Evolutionary conservation across 768 basidiomycete genomes (phyloP).

Genomic region (Pholiota molesta): DNA sequence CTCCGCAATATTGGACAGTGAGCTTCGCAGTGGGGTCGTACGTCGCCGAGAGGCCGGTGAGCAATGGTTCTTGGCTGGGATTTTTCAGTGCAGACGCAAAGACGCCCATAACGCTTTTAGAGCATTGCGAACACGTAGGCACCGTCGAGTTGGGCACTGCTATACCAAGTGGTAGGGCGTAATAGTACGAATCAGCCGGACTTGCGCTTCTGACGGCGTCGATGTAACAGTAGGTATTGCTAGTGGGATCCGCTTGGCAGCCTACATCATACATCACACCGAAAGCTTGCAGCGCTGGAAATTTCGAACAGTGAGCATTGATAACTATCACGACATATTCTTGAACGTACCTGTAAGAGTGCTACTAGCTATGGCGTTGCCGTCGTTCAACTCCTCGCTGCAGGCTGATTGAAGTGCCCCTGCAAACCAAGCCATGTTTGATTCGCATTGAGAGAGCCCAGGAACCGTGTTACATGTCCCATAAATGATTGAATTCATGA

Average conservation of each 20-base stretch:
- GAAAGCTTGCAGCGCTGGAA: constrained; percentile 64
- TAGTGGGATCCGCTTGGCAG: constrained; percentile 59
- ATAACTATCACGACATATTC: background rate
- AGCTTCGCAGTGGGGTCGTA: constrained; percentile 51
- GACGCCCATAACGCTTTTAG: constrained; percentile 55
- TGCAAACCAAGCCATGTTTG: constrained; percentile 71
- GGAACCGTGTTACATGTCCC: constrained; percentile 75
- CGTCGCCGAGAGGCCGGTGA: constrained; percentile 44
- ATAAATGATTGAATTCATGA: constrained; percentile 73
- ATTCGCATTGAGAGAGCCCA: constrained; percentile 51
- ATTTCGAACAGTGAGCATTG: background rate
- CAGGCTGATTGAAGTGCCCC: constrained; percentile 52
- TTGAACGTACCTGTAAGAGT: constrained; percentile 56
- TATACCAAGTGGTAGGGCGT: constrained; percentile 65
- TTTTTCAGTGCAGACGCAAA: constrained; percentile 51
- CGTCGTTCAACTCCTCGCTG: constrained; percentile 51
- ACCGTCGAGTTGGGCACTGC: constrained; percentile 49
- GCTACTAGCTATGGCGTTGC: constrained; percentile 52
- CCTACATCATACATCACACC: constrained; percentile 60
- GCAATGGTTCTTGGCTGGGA: constrained; percentile 21
- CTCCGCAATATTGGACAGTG: constrained; percentile 54
- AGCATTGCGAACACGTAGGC: constrained; percentile 67
- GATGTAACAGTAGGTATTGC: constrained; percentile 75
- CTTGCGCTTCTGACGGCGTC: constrained; percentile 59
- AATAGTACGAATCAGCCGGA: constrained; percentile 74